Percentiles rank a stretch among this genome's conserved stretches.
Conservation (phyloP, 176 grass and related monocot species). For the Phyllostachys edulis region DNA sequence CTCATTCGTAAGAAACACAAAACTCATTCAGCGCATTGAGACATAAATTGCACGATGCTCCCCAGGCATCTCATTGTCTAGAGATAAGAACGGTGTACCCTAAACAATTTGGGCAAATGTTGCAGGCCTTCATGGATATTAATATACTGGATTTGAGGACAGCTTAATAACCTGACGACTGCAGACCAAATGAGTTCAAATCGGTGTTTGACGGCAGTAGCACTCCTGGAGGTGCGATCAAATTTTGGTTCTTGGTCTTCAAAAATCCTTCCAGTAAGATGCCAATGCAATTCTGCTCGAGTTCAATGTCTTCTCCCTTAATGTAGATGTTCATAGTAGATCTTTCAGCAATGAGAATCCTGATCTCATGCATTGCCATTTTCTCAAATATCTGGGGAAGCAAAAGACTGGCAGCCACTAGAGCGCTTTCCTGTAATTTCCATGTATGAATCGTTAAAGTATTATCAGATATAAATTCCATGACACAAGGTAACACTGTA, state of each 20-base stretch:
- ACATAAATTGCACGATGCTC: too few relatives aligned
- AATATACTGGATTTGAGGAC: neutral
- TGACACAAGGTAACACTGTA: neutral
- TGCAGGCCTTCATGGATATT: too few relatives aligned
- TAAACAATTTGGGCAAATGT: too few relatives aligned
- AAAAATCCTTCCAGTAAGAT: constrained; percentile 95
- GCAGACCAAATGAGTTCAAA: constrained; percentile 50
- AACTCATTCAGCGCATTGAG: too few relatives aligned
- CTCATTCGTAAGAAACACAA: too few relatives aligned
- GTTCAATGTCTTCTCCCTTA: constrained; percentile 72
- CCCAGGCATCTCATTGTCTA: too few relatives aligned
- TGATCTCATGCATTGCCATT: constrained; percentile 83
- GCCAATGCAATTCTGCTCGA: constrained; percentile 51
- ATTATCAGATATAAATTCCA: neutral
- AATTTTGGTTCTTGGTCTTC: constrained; percentile 45
- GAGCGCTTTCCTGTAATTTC: constrained; percentile 70
- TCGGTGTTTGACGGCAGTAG: constrained; percentile 56
- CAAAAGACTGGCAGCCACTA: constrained; percentile 66
- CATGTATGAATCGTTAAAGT: neutral
- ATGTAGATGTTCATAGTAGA: constrained; percentile 65
- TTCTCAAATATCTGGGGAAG: constrained; percentile 91
- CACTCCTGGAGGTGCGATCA: constrained; percentile 68
- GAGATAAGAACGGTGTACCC: too few relatives aligned
- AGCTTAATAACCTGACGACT: constrained; percentile 65
- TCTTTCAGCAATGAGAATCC: constrained; percentile 68